A percentile compares a stretch with the other conserved stretches of the same genome.
Conservation (phyloP, 805 yeast genomes). For the Millerozyma acaciae region DNA sequence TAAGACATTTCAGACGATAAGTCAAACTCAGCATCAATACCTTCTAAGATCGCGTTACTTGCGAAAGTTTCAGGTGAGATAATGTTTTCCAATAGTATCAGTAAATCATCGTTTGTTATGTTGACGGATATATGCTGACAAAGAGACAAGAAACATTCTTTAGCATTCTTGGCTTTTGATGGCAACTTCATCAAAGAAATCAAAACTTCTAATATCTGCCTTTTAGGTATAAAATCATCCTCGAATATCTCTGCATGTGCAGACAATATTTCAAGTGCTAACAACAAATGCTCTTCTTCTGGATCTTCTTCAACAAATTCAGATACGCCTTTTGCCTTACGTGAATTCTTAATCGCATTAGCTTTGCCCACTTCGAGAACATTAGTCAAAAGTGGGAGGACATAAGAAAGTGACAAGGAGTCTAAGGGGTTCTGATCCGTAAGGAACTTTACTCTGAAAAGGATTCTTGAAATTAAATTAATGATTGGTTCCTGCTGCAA, state of each 20-base stretch:
- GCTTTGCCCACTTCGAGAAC: slow-evolving; percentile 65
- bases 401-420: slow-evolving; percentile 61
- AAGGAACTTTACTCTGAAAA: slow-evolving; percentile 71
- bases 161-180: slow-evolving; percentile 73
- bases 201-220: slow-evolving; percentile 56
- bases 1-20: slow-evolving; percentile 43
- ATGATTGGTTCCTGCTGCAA: slow-evolving; percentile 49
- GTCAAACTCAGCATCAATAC: slow-evolving; percentile 78
- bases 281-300: slow-evolving; percentile 80
- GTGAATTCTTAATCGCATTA: slow-evolving; percentile 50
- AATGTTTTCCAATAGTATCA: slow-evolving; percentile 51
- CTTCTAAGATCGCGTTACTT: slow-evolving; percentile 75
- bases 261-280: slow-evolving; percentile 72
- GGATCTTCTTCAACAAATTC: slow-evolving; percentile 79
- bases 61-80: slow-evolving; percentile 67
- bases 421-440: slow-evolving; percentile 73
- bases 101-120: slow-evolving; percentile 53
- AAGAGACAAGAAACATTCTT: slow-evolving; percentile 75
- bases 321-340: slow-evolving; percentile 48
- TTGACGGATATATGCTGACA: slow-evolving; percentile 73
- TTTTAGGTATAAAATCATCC: slow-evolving; percentile 66
- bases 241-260: slow-evolving; percentile 67
- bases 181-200: slow-evolving; percentile 68
- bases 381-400: slow-evolving; percentile 68
- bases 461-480: slow-evolving; percentile 56